phyloP scores from a whole-genome alignment of 2,329 filamentous ascomycete genomes.

The Fusarium protoensiforme region DNA sequence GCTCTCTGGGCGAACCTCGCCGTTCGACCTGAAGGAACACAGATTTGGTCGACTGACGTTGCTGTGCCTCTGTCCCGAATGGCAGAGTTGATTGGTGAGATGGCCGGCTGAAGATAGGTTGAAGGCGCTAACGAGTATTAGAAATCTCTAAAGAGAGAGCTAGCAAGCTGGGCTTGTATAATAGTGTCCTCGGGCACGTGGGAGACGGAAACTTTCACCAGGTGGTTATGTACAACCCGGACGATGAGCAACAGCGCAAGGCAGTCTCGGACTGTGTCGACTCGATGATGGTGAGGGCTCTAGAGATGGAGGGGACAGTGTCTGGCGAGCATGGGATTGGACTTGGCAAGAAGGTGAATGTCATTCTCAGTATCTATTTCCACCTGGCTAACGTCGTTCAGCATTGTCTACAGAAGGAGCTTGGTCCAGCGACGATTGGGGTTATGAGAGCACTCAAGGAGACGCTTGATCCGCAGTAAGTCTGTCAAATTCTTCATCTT shows the following conservation, averaged over 20 bases:
- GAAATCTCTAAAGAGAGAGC: conserved; percentile 76
- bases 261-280: conserved; percentile 70
- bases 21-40: conserved; percentile 66
- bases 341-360: conserved; percentile 74
- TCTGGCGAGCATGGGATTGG: conserved; percentile 80
- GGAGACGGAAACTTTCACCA: conserved; percentile 81
- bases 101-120: fast-evolving
- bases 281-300: conserved; percentile 75
- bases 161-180: conserved; percentile 69
- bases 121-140: conserved; percentile 10
- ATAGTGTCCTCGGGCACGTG: conserved; percentile 77
- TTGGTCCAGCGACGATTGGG: conserved; percentile 70
- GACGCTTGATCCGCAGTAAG: conserved; percentile 67
- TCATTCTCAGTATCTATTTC: not conserved
- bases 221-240: conserved; percentile 54
- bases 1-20: conserved; percentile 79
- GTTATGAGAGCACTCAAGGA: conserved; percentile 75
- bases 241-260: conserved; percentile 66
- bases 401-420: conserved; percentile 69
- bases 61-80: conserved; percentile 79
- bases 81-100: conserved; percentile 71
- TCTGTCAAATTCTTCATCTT: not conserved
- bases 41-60: conserved; percentile 85
- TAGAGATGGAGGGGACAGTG: conserved; percentile 78
- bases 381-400: conserved; percentile 10